Percentiles rank a stretch among this genome's conserved stretches.
Conservation (phyloP, 257 asterid genomes). For the Jacaranda copaia region DNA sequence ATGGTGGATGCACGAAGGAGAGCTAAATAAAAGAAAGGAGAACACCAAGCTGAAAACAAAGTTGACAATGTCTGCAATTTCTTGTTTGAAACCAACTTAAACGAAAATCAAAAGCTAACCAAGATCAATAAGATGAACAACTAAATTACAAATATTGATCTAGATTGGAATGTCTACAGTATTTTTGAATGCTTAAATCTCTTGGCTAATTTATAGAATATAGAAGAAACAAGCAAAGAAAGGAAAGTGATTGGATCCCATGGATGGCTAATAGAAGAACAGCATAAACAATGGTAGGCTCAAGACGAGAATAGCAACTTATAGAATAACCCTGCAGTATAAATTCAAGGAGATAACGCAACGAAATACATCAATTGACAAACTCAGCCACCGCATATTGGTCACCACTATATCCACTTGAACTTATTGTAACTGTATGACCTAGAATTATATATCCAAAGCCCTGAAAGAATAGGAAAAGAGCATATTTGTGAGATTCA, state of each 20-base stretch:
- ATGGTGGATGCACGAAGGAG: slow-evolving; percentile 33
- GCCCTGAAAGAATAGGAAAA: slow-evolving; percentile 44
- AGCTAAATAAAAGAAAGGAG: slow-evolving; percentile 23
- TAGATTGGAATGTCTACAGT: slow-evolving; percentile 21
- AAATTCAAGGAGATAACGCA: slow-evolving; percentile 69
- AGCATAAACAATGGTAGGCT: slow-evolving; percentile 24
- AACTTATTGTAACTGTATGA: background rate
- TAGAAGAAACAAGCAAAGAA: slow-evolving; percentile 56
- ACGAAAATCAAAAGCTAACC: slow-evolving; percentile 14
- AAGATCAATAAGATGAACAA: slow-evolving; percentile 33
- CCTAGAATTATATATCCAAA: slow-evolving; percentile 14
- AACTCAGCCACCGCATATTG: slow-evolving; percentile 71
- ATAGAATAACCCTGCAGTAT: slow-evolving; percentile 83
- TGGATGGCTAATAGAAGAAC: slow-evolving; percentile 34
- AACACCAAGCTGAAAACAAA: slow-evolving; percentile 27
- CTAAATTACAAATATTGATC: slow-evolving; percentile 9
- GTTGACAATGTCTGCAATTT: slow-evolving; percentile 25
- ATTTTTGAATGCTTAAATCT: slow-evolving; percentile 5
- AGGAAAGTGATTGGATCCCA: slow-evolving; percentile 72
- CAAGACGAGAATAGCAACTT: slow-evolving; percentile 41
- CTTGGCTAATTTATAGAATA: slow-evolving; percentile 56
- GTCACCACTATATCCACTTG: slow-evolving; percentile 33
- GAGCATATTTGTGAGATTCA: slow-evolving; percentile 20
- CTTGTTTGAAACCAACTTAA: slow-evolving; percentile 1
- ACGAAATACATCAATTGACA: slow-evolving; percentile 63